A percentile compares a stretch with the other conserved stretches of the same genome.
phyloP scores from a whole-genome alignment of 2,329 filamentous ascomycete genomes.

The Colletotrichum falcatum region DNA sequence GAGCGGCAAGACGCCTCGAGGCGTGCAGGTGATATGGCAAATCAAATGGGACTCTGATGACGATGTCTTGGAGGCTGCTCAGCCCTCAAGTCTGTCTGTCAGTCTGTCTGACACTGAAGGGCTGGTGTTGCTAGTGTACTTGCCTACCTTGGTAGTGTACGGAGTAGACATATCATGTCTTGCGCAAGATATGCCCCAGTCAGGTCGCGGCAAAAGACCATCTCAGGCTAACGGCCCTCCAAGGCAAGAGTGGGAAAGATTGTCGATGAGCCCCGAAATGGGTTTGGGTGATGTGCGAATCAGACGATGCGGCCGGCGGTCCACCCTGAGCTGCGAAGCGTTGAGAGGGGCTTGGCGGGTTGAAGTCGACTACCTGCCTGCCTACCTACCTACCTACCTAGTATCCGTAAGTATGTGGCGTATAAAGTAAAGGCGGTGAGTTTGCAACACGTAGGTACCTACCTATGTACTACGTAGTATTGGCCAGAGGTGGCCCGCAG shows the following conservation, averaged over 20 bases:
- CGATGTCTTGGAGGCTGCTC: conserved; percentile 11
- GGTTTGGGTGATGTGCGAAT: background rate
- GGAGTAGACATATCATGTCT: background rate
- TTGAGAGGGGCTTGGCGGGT: background rate
- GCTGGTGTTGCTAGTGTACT: too few species aligned
- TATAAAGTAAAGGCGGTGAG: conserved; percentile 13
- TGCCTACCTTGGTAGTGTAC: too few species aligned
- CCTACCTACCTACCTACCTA: too few species aligned
- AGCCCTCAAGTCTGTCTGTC: background rate
- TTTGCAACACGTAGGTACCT: background rate
- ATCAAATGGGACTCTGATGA: conserved; percentile 6
- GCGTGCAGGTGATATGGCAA: conserved; percentile 20
- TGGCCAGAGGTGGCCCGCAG: conserved; percentile 1
- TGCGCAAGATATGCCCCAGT: conserved; percentile 13
- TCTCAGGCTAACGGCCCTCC: background rate
- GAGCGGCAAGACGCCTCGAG: conserved; percentile 26
- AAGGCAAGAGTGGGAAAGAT: background rate
- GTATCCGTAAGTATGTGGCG: too few species aligned
- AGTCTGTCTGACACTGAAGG: background rate
- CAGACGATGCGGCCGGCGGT: background rate
- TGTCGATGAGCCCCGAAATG: background rate
- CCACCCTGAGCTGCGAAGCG: background rate
- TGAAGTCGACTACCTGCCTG: too few species aligned
- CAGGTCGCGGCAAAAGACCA: background rate
- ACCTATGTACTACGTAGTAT: too few species aligned